Percentiles rank a stretch among this genome's conserved stretches.
phyloP scores from a whole-genome alignment of 2,329 filamentous ascomycete species.

The Acephala macrosclerotiorum region DNA sequence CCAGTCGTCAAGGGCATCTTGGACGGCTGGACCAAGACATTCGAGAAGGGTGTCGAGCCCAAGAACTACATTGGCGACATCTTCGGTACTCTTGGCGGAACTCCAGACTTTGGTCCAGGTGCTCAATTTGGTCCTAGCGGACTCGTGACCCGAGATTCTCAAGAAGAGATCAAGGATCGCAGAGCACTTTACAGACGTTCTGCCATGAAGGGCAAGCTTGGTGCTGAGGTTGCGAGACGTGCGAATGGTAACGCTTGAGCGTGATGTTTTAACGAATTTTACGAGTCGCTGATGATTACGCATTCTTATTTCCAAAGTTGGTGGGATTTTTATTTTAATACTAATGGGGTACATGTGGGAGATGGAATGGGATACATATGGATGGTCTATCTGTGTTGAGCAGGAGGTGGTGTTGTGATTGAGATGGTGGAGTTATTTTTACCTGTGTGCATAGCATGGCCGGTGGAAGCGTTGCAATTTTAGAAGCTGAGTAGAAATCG shows the following conservation, averaged over 20 bases:
- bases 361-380: background rate
- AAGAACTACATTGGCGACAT: slow-evolving; percentile 76
- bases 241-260: slow-evolving; percentile 21
- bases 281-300: background rate
- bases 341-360: background rate
- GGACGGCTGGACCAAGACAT: slow-evolving; percentile 64
- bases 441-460: background rate
- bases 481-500: background rate
- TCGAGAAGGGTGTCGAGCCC: slow-evolving; percentile 61
- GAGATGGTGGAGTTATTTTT: background rate
- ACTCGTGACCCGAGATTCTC: slow-evolving; percentile 5
- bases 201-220: slow-evolving; percentile 24
- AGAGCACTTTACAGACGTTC: slow-evolving; percentile 9
- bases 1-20: slow-evolving; percentile 68
- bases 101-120: slow-evolving; percentile 67
- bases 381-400: background rate
- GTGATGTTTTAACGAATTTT: slow-evolving; percentile 4
- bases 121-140: slow-evolving; percentile 14
- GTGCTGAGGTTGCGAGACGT: slow-evolving; percentile 28
- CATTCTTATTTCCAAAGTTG: background rate
- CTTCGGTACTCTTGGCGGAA: slow-evolving; percentile 71
- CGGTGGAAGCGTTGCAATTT: background rate
- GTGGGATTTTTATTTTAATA: background rate
- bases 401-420: background rate
- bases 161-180: slow-evolving; percentile 9